Base-by-base conservation (phyloP, 164 flowering plant genomes). In the Sedum album region DNA sequence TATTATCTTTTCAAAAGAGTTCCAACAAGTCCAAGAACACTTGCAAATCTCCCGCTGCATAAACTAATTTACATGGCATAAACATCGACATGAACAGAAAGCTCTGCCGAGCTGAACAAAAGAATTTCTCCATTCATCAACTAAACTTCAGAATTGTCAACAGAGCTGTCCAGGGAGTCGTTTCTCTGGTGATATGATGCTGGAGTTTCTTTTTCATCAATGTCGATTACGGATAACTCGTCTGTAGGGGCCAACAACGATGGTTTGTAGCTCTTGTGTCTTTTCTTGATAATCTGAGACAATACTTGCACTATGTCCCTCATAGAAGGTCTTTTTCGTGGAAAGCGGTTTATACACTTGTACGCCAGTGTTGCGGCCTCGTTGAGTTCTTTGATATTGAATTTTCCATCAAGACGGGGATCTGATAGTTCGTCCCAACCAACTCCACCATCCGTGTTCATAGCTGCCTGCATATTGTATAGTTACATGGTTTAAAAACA, bases 381-480 rank as follows among this genome's bases (percentile, higher is more conserved):
- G 57, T 88, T 85, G n/a, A 91, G 84, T 74, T 95, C 94, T 81
- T 79, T 75, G 31, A 76, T 48, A 35, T 88, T 83, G 55, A 85
- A 85, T 60, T 79, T 83, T 65, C 96, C 89, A 15, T 83, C 89
- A 1, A 94, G 84, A 57, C 85, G 81, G 44, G 91, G 79, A 73
- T 91, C 99, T 3, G 75, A 87, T 60, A 94, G 84, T 80, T 94
- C 99, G 65, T 94, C 99, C 99, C 99, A 94, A 41, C 92, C 97
- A 60, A 73, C 84, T 76, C 78, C 86, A 14, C 92, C 97, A 20
- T 85, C 99, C 0, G 83, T 65, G 66, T 73, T 81, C 85, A 94
- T 81, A 38, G 99, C 92, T 8, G 96, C 99, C 99, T 94, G 65
- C 70, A 69, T 53, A 72, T 70, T 76, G 17, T 42, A 48, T 51